phyloP scores from a whole-genome alignment of 768 basidiomycete species.

The Collybia nuda region DNA sequence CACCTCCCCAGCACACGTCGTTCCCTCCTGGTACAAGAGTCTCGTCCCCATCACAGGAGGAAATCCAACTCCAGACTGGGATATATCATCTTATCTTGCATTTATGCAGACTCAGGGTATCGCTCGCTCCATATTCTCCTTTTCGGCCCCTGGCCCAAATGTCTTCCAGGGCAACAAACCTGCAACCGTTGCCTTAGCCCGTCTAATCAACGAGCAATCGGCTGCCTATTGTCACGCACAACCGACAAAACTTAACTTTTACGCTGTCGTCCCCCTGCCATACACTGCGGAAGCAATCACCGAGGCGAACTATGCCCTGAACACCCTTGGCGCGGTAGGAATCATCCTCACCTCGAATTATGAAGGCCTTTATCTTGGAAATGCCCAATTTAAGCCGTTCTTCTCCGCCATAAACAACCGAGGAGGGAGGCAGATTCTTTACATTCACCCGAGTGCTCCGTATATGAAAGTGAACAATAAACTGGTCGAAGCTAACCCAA shows the following conservation, averaged over 20 bases:
- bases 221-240: slow-evolving; percentile 28
- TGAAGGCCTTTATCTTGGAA: slow-evolving; percentile 33
- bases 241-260: slow-evolving; percentile 29
- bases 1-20: slow-evolving; percentile 22
- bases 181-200: slow-evolving; percentile 31
- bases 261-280: slow-evolving; percentile 33
- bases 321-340: slow-evolving; percentile 31
- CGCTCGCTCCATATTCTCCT: slow-evolving; percentile 25
- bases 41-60: slow-evolving; percentile 26
- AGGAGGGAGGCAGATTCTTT: slow-evolving; percentile 25
- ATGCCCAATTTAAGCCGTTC: slow-evolving; percentile 25
- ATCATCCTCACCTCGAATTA: slow-evolving; percentile 30
- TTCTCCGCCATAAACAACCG: slow-evolving; percentile 29
- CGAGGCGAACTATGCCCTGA: slow-evolving; percentile 30
- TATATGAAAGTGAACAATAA: slow-evolving; percentile 23
- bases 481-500: slow-evolving; percentile 32
- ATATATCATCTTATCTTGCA: slow-evolving; percentile 20
- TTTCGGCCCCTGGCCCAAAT: slow-evolving; percentile 32
- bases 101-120: slow-evolving; percentile 34
- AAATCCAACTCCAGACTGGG: slow-evolving; percentile 30
- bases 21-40: slow-evolving; percentile 29
- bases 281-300: slow-evolving; percentile 29
- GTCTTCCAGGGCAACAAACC: slow-evolving; percentile 25
- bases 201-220: slow-evolving; percentile 34
- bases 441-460: slow-evolving; percentile 31